Evolutionary conservation across 2,329 filamentous ascomycete genomes (phyloP), one percentile per base, ranked within the genome.

Genomic region (Penicillium sp.): DNA sequence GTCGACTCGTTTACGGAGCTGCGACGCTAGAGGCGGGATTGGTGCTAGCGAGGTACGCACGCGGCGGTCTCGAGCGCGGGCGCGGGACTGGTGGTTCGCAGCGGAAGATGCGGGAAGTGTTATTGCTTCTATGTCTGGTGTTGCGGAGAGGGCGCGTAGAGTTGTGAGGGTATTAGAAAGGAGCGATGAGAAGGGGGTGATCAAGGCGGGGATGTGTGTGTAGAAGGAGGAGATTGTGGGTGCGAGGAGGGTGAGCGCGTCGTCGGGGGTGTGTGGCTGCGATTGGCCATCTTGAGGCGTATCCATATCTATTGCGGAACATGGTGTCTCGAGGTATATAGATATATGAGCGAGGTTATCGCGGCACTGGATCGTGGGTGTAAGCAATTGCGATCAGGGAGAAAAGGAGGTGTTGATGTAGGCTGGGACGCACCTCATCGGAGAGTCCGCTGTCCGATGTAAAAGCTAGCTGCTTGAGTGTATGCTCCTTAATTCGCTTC

Each of bases 211-310:
- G 19, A 76, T 66, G 13, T 68, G 67, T 5, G 70, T 69, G 59
- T 74, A 75, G 64, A 80, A 79, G 7, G 64, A 64, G 44, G 77
- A 69, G 37, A 79, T 72, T 56, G 79, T 76, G 1, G 75, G 70
- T 26, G 65, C 64, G 4, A 80, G 67, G 13, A 79, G 73, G 3
- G 72, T 69, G 49, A 75, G 66, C 9, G 68, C 65, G 33, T 75
- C 67, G 26, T 71, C 68, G 37, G 55, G 37, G 65, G 59, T 47
- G 38, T 62, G 53, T 30, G 45, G 50, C 24, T 57, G 26, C 24
- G 53, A 55, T 13, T 19, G 54, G 22, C 56, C 45, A 35, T 71
- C 65, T 58, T 62, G 56, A 5, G 56, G 50, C 22, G 26, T 55
- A 13, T 72, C 65, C 15, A 60, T 51, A 30, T 72, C 68, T 45